phyloP scores from a whole-genome alignment of 202 grass and related monocot species.

The Zizania palustris region DNA sequence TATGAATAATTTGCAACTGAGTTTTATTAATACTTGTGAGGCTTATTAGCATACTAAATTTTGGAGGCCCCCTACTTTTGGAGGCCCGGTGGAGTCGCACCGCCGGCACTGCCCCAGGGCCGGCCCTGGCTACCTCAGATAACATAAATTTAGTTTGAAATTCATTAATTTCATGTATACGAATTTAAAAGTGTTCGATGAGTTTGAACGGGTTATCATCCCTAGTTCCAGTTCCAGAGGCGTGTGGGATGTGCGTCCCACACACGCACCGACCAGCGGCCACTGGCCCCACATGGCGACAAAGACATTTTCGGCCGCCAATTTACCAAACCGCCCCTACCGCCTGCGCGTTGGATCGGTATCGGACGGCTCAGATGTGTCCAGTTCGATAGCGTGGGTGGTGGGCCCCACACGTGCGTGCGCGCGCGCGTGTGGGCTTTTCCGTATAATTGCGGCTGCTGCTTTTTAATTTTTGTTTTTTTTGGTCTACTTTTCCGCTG shows the following conservation, averaged over 20 bases:
- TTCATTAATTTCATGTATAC: too few relatives aligned
- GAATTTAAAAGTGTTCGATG: too few relatives aligned
- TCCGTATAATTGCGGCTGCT: neutral
- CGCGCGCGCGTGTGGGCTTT: neutral
- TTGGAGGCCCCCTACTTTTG: too few relatives aligned
- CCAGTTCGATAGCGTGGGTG: neutral
- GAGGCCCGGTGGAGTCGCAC: too few relatives aligned
- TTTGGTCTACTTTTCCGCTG: neutral
- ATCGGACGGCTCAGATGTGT: neutral
- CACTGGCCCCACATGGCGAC: neutral
- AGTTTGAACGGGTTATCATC: too few relatives aligned
- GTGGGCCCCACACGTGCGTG: neutral
- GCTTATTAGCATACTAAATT: too few relatives aligned
- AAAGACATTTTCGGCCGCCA: neutral
- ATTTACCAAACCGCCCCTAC: conserved; percentile 24
- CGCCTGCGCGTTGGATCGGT: conserved; percentile 14
- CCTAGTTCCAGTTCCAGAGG: neutral
- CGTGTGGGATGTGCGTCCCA: conserved; percentile 46
- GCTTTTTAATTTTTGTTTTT: neutral
- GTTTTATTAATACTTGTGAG: too few relatives aligned
- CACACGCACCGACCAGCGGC: conserved; percentile 40
- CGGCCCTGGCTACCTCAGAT: too few relatives aligned
- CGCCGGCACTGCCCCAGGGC: too few relatives aligned
- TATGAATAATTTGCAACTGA: too few relatives aligned
- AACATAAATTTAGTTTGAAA: too few relatives aligned